Evolutionary conservation across 2,329 filamentous ascomycete genomes (phyloP).

Genomic region (Huntiella moniliformis): DNA sequence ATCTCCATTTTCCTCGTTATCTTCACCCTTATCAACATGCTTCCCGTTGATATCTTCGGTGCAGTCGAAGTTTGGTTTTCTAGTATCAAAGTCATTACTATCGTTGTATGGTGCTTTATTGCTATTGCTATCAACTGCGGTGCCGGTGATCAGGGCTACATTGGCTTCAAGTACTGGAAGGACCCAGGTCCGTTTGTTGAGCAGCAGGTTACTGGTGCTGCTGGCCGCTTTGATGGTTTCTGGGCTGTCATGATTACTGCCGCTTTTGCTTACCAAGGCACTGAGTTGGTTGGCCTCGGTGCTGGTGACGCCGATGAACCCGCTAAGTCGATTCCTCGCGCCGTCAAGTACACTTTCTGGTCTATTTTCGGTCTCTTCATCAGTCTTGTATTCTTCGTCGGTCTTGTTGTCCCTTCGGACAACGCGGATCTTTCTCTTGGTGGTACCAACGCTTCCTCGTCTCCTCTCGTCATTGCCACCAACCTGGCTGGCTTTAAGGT

Average conservation of each 20-base stretch:
- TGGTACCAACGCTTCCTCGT: slow-evolving; percentile 40
- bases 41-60: slow-evolving; percentile 55
- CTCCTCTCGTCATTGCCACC: slow-evolving; percentile 44
- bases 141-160: slow-evolving; percentile 46
- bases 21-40: slow-evolving; percentile 49
- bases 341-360: slow-evolving; percentile 59
- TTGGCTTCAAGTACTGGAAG: slow-evolving; percentile 56
- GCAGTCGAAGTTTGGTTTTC: slow-evolving; percentile 67
- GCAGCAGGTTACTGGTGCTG: slow-evolving; percentile 33
- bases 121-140: slow-evolving; percentile 58
- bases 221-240: slow-evolving; percentile 48
- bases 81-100: slow-evolving; percentile 56
- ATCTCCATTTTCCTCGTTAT: slow-evolving; percentile 56
- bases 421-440: slow-evolving; percentile 32
- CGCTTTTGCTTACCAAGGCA: slow-evolving; percentile 53
- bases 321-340: slow-evolving; percentile 49
- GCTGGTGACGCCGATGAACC: slow-evolving; percentile 61
- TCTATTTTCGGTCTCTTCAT: slow-evolving; percentile 54
- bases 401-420: slow-evolving; percentile 48
- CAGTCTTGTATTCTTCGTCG: slow-evolving; percentile 48
- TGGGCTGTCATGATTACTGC: slow-evolving; percentile 51
- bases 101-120: slow-evolving; percentile 60
- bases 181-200: slow-evolving; percentile 48
- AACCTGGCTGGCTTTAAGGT: slow-evolving; percentile 42
- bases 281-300: slow-evolving; percentile 60